Evolutionary conservation across 108 stramenopile genomes (phyloP).

Genomic region (Fistulifera solaris): DNA sequence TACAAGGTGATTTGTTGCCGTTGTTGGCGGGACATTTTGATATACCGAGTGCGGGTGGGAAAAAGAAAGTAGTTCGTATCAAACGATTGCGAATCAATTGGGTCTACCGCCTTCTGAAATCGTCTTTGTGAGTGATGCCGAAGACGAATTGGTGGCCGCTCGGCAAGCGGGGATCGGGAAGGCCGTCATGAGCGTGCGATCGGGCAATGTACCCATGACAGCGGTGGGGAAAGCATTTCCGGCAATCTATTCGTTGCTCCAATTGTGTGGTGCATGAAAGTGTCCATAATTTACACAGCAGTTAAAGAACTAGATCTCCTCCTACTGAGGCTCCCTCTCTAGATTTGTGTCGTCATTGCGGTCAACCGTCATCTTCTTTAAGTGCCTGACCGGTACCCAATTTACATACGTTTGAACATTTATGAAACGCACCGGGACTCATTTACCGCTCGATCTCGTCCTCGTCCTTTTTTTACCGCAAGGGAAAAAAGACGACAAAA

Average conservation of each 20-base stretch:
- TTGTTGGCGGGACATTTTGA: slow-evolving; percentile 82
- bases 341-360: no score
- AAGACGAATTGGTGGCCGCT: slow-evolving; percentile 78
- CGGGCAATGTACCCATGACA: slow-evolving; percentile 78
- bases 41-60: slow-evolving; percentile 70
- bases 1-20: slow-evolving; percentile 59
- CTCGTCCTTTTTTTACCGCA: no score
- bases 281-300: no score
- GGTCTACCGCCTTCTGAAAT: slow-evolving; percentile 58
- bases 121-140: slow-evolving; percentile 80
- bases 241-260: slow-evolving; percentile 52
- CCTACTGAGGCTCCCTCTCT: no score
- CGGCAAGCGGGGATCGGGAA: slow-evolving; percentile 62
- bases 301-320: no score
- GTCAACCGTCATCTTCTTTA: no score
- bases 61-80: slow-evolving; percentile 62
- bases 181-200: slow-evolving; percentile 64
- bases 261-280: slow-evolving; percentile 58
- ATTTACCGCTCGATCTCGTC: no score
- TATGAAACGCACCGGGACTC: no score
- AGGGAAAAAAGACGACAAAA: no score
- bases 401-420: no score
- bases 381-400: no score
- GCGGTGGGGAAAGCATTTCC: slow-evolving; percentile 35
- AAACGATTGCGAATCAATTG: slow-evolving; percentile 55